phyloP scores from a whole-genome alignment of 2,329 filamentous ascomycete genomes.

The Diplodia intermedia region DNA sequence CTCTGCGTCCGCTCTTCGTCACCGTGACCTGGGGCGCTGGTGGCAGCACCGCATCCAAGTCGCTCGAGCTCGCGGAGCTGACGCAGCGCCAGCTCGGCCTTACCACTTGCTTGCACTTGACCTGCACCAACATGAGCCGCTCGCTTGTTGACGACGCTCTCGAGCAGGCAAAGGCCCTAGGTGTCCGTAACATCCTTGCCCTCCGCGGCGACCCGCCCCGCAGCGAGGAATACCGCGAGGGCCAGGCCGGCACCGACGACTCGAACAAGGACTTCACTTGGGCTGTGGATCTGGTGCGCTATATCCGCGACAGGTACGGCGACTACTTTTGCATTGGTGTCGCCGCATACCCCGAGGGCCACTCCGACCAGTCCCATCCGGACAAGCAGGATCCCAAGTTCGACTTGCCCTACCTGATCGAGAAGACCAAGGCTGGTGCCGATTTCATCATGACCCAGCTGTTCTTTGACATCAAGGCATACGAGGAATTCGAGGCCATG shows the following conservation, averaged over 20 bases:
- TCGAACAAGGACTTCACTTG: constrained; percentile 82
- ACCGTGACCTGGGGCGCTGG: constrained; percentile 98
- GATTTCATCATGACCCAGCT: constrained; percentile 99
- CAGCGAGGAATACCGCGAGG: constrained; percentile 81
- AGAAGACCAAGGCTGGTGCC: constrained; percentile 89
- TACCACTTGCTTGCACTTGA: constrained; percentile 94
- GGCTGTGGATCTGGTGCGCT: constrained; percentile 86
- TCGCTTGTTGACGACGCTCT: constrained; percentile 85
- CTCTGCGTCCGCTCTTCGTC: constrained; percentile 89
- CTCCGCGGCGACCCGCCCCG: constrained; percentile 89
- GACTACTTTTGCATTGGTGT: constrained; percentile 98
- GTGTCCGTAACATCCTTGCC: constrained; percentile 92
- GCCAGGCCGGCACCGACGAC: constrained; percentile 63
- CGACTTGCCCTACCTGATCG: constrained; percentile 86
- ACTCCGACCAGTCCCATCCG: constrained; percentile 88
- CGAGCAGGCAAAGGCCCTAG: constrained; percentile 86
- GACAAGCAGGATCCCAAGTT: constrained; percentile 70
- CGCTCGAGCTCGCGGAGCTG: constrained; percentile 90
- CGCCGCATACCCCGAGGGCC: constrained; percentile 92
- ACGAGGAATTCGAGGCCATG: constrained; percentile 77
- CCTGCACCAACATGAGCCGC: constrained; percentile 96
- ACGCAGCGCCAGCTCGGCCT: constrained; percentile 91
- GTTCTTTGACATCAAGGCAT: constrained; percentile 89
- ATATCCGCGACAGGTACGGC: constrained; percentile 84
- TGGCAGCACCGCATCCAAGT: constrained; percentile 88